Percentiles rank a stretch among this genome's conserved stretches.
phyloP scores from a whole-genome alignment of 2,329 filamentous ascomycete genomes.

The Coniochaeta sp. region DNA sequence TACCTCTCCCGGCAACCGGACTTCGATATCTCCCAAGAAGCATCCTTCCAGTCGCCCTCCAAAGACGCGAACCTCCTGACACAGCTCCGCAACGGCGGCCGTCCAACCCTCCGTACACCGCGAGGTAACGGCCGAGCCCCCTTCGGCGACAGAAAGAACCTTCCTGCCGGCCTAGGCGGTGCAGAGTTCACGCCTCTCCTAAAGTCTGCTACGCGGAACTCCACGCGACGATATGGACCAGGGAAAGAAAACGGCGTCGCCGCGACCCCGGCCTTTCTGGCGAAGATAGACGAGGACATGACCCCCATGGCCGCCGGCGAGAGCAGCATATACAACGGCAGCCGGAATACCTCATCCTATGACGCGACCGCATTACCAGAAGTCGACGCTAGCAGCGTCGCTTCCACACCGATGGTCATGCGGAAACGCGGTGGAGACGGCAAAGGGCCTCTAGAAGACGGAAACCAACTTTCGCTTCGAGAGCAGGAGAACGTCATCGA shows the following conservation, averaged over 20 bases:
- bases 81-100: slow-evolving; percentile 61
- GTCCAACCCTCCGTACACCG: slow-evolving; percentile 64
- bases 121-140: slow-evolving; percentile 55
- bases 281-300: slow-evolving; percentile 62
- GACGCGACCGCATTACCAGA: slow-evolving; percentile 71
- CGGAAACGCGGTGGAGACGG: slow-evolving; percentile 54
- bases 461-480: slow-evolving; percentile 82
- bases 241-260: slow-evolving; percentile 56
- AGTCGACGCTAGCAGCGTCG: slow-evolving; percentile 64
- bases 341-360: slow-evolving; percentile 55
- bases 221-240: slow-evolving; percentile 49
- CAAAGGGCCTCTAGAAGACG: slow-evolving; percentile 68
- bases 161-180: slow-evolving; percentile 55
- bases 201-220: slow-evolving; percentile 70
- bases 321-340: slow-evolving; percentile 62
- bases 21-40: slow-evolving; percentile 80
- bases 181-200: slow-evolving; percentile 92
- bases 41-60: slow-evolving; percentile 75
- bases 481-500: slow-evolving; percentile 96
- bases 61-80: slow-evolving; percentile 72
- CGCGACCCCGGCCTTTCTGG: slow-evolving; percentile 61
- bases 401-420: slow-evolving; percentile 73
- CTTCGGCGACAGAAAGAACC: slow-evolving; percentile 64
- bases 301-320: slow-evolving; percentile 69
- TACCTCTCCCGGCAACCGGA: slow-evolving; percentile 64